A percentile compares a stretch with the other conserved stretches of the same genome.
Conservation (phyloP, 306 rosid genomes). For the Bauhinia variegata region DNA sequence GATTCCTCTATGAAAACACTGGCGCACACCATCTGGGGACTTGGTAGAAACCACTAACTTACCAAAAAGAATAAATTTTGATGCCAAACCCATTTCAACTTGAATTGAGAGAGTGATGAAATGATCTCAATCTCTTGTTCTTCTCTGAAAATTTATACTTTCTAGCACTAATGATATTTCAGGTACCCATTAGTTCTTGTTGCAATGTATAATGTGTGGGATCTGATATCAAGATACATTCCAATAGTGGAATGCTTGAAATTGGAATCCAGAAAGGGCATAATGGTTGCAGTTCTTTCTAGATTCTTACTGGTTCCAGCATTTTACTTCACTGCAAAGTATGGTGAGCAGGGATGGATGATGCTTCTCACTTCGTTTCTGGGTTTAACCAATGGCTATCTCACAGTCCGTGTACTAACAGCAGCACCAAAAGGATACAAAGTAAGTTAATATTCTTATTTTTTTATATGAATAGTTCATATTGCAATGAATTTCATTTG, state of each 20-base stretch:
- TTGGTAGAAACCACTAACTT: conserved; percentile 42
- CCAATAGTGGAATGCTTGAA: conserved; percentile 45
- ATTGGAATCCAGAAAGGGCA: conserved; percentile 53
- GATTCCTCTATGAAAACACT: conserved; percentile 61
- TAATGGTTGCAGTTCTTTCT: conserved; percentile 39
- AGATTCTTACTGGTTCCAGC: conserved; percentile 61
- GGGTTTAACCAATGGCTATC: conserved; percentile 61
- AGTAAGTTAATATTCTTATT: conserved; percentile 27
- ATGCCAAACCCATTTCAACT: background rate
- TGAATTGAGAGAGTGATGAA: background rate
- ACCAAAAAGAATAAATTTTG: background rate
- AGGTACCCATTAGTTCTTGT: conserved; percentile 62
- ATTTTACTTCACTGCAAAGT: conserved; percentile 59
- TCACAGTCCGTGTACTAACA: conserved; percentile 60
- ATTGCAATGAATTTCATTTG: background rate
- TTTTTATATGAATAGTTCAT: background rate
- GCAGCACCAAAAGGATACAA: conserved; percentile 62
- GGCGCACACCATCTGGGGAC: conserved; percentile 55
- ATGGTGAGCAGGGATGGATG: conserved; percentile 68
- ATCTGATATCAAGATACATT: conserved; percentile 54
- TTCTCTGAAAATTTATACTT: background rate
- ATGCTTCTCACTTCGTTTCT: conserved; percentile 54
- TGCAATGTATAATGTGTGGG: conserved; percentile 54
- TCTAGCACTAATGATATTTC: background rate
- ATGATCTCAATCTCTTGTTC: no score